A percentile compares a stretch with the other conserved stretches of the same genome.
Evolutionary conservation across 2,329 filamentous ascomycete species (phyloP).

Genomic region (Chalaropsis thielavioides): DNA sequence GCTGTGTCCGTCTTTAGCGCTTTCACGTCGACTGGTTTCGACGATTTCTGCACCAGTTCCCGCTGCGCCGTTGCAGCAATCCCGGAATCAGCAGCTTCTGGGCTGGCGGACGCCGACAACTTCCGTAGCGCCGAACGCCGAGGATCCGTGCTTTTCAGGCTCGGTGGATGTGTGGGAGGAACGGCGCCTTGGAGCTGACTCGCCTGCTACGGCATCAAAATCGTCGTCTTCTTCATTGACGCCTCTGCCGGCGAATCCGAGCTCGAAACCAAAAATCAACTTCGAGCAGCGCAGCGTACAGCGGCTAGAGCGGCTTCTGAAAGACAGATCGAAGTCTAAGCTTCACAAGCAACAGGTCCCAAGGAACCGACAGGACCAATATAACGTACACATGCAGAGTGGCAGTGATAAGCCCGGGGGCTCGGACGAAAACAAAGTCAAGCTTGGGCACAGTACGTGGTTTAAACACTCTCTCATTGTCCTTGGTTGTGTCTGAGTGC

Average conservation of each 20-base stretch:
- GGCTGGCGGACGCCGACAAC: not conserved
- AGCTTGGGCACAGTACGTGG: slow-evolving; percentile 46
- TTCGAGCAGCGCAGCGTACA: slow-evolving; percentile 12
- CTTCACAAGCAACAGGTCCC: slow-evolving; percentile 5
- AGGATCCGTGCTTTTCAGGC: not conserved
- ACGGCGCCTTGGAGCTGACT: not conserved
- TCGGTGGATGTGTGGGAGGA: not conserved
- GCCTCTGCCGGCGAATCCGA: not conserved
- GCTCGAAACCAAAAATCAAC: not conserved
- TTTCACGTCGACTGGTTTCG: not conserved
- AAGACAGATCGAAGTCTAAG: slow-evolving; percentile 5
- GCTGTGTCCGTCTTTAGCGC: not conserved
- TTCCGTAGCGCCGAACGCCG: not conserved
- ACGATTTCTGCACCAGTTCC: not conserved
- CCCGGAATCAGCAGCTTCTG: not conserved
- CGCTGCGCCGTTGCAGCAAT: not conserved
- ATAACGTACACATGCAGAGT: not conserved
- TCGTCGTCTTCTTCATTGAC: not conserved
- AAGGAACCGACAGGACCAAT: not conserved
- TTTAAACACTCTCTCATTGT: not conserved
- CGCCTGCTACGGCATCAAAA: not conserved
- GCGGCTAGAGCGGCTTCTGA: slow-evolving; percentile 10
- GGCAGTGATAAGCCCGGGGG: slow-evolving; percentile 1
- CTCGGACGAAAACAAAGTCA: slow-evolving; percentile 43
- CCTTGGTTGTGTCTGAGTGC: not conserved